Evolutionary conservation across 202 grass and related monocot genomes (phyloP).

Genomic region (Brachypodium distachyon): DNA sequence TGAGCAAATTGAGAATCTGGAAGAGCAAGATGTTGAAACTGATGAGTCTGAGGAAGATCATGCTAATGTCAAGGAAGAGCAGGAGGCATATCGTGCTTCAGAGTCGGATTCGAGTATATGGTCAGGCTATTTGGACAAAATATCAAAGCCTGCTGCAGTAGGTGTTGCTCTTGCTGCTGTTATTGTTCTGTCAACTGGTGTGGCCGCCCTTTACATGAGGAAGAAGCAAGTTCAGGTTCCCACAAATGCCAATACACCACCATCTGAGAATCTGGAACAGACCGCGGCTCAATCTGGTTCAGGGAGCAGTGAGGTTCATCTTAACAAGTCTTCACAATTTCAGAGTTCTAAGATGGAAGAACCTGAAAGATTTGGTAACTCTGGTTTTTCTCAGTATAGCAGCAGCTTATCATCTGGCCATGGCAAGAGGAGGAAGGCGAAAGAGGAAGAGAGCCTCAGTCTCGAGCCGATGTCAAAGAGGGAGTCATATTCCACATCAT

Average conservation of each 20-base stretch:
- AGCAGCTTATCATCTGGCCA: conserved; percentile 38
- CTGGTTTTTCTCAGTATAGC: conserved; percentile 45
- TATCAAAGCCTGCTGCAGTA: conserved; percentile 8
- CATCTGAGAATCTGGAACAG: neutral
- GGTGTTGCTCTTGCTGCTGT: conserved; percentile 24
- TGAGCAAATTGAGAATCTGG: conserved; percentile 21
- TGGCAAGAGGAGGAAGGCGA: conserved; percentile 22
- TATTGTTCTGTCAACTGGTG: conserved; percentile 20
- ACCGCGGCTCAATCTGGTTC: conserved; percentile 24
- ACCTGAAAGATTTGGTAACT: conserved; percentile 21
- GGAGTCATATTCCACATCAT: conserved; percentile 43
- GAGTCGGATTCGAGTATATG: conserved; percentile 8
- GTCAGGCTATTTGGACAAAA: conserved; percentile 19
- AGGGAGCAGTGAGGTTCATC: conserved; percentile 58
- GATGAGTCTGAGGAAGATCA: conserved; percentile 10
- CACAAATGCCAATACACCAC: neutral
- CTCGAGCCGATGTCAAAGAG: conserved; percentile 33
- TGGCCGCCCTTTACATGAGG: conserved; percentile 23
- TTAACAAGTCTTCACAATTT: conserved; percentile 3
- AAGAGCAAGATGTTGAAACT: conserved; percentile 17
- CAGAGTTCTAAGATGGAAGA: conserved; percentile 27
- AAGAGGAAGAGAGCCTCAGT: conserved; percentile 14
- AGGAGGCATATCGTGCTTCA: neutral
- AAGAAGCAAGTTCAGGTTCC: conserved; percentile 18
- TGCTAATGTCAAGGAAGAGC: neutral